Percentiles rank a stretch among this genome's conserved stretches.
phyloP scores from a whole-genome alignment of 371 early-diverging fungal species.

The Rhizomucor pusillus region DNA sequence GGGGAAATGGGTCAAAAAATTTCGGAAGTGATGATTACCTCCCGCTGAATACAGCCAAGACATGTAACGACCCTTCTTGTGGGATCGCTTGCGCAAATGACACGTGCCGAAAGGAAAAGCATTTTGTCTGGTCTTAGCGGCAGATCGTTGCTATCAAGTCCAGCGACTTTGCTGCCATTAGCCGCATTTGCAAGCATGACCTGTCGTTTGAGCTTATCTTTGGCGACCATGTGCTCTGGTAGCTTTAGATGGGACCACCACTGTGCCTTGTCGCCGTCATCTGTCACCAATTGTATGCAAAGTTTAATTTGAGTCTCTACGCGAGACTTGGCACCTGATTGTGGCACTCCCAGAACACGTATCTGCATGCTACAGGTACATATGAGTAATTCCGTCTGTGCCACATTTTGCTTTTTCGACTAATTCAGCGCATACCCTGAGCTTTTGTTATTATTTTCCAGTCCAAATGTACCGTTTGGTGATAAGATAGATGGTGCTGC shows the following conservation, averaged over 20 bases:
- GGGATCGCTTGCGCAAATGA: conserved; percentile 86
- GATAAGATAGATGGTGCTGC: conserved; percentile 4
- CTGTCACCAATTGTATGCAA: conserved; percentile 81
- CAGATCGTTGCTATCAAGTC: conserved; percentile 19
- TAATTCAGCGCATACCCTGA: conserved; percentile 1
- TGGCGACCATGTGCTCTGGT: conserved; percentile 82
- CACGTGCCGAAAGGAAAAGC: conserved; percentile 74
- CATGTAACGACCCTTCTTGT: conserved; percentile 79
- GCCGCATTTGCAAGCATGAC: conserved; percentile 16
- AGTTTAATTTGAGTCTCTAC: conserved; percentile 95
- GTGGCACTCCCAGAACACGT: conserved; percentile 73
- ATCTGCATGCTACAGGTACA: conserved; percentile 40
- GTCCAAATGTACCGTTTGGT: background rate
- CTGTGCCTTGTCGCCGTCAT: conserved; percentile 73
- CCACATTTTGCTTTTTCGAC: background rate
- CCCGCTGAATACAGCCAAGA: conserved; percentile 83
- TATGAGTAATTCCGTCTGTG: too few relatives aligned
- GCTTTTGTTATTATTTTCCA: conserved; percentile 5
- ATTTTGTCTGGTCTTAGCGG: conserved; percentile 35
- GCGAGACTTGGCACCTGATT: conserved; percentile 81
- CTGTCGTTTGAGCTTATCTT: conserved; percentile 58
- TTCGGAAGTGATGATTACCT: conserved; percentile 36
- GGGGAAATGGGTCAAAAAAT: background rate
- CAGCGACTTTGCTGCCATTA: conserved; percentile 19
- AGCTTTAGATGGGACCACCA: conserved; percentile 83